Base-by-base conservation (phyloP, 305 asterid species). In the Striga hermonthica region DNA sequence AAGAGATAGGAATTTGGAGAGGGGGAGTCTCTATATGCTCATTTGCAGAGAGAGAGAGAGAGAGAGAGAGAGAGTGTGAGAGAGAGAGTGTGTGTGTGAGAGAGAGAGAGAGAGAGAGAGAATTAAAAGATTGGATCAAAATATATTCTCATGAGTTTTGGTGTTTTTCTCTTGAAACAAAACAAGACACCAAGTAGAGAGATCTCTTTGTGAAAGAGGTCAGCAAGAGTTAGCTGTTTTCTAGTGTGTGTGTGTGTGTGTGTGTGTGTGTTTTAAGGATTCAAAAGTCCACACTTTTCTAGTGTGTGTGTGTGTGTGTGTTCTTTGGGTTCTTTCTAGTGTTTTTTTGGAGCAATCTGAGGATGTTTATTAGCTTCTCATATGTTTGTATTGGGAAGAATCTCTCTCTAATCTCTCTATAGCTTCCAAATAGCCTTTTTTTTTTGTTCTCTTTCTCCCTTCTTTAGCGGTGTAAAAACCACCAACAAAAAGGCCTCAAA, bases 101-200 rank as follows among this genome's bases (percentile, higher is more conserved):
- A 43, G 47, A 64, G 53, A 64, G 66, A 66, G 62, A 45, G 71
- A 43, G 47, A 22, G 31, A 22, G 31, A 22, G 31, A 22, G 31
- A 22, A 22, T 22, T 22, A 22, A 22, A 22, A 22, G 31, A 22
- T 1, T 22, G 31, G 2, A n/a, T n/a, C n/a, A 73, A 69, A 62
- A 65, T 69, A 80, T 82, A 78, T 85, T 77, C 89, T 75, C 72
- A 65, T 38, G n/a, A n/a, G n/a, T 64, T 81, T 79, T 77, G 79
- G 81, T 82, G 70, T 78, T 71, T 22, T 79, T 60, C 67, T 48
- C 40, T 77, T 74, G 74, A 81, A 72, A 75, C 63, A 83, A 82
- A 82, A 77, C 86, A 81, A 77, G 73, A 48, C 69, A 57, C 57
- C 69, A 72, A 66, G 60, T 69, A 62, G 57, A 68, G 35, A 65